A percentile compares a stretch with the other conserved stretches of the same genome.
Evolutionary conservation across 2,329 filamentous ascomycete species (phyloP).

Genomic region (Stagonosporopsis rhizophila): DNA sequence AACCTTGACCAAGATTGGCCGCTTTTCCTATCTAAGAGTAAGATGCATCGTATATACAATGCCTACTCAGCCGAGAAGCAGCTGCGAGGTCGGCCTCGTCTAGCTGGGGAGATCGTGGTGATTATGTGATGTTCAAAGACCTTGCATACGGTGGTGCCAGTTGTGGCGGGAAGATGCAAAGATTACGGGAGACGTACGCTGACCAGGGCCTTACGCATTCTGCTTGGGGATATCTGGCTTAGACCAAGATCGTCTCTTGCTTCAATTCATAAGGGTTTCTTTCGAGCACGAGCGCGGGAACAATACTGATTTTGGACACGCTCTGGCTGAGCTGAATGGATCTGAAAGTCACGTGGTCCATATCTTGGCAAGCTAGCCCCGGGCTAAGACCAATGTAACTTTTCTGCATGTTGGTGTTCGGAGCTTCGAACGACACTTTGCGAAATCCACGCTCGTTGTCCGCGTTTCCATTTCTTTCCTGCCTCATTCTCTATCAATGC

Average conservation of each 20-base stretch:
- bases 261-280: not conserved
- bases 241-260: not conserved
- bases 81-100: not conserved
- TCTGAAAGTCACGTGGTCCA: not conserved
- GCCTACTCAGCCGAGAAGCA: not conserved
- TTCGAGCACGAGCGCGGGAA: not conserved
- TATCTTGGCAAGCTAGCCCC: conserved; percentile 25
- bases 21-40: not conserved
- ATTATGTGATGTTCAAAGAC: conserved; percentile 11
- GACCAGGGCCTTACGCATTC: conserved; percentile 18
- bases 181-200: conserved; percentile 18
- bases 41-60: not conserved
- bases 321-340: not conserved
- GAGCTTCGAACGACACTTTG: conserved; percentile 21
- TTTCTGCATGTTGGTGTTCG: conserved; percentile 29
- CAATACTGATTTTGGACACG: not conserved
- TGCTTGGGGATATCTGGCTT: no score
- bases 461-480: conserved; percentile 15
- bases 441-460: conserved; percentile 18
- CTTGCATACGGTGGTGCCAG: conserved; percentile 12
- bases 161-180: not conserved
- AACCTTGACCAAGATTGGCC: not conserved
- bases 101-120: not conserved
- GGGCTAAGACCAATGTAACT: conserved; percentile 31
- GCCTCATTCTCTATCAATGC: conserved; percentile 33